Conservation (phyloP, 352 stramenopile species). For the Stephanocyclus meneghinianus region DNA sequence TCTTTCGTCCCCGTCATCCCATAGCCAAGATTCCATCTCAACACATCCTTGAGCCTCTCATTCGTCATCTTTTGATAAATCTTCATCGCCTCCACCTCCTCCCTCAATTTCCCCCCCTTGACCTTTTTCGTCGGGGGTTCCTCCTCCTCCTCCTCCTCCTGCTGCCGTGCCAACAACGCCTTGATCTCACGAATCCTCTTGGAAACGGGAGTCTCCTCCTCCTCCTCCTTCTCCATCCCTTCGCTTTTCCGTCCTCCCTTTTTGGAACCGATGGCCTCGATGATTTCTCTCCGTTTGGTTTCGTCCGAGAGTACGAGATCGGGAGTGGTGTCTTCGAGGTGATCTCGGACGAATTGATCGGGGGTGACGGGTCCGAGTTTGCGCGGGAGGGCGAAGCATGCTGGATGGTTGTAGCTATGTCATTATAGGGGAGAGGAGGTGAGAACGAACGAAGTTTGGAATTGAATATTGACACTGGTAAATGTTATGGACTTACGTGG, state of each 20-base stretch:
- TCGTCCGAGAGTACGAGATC: constrained; percentile 25
- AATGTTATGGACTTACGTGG: not conserved
- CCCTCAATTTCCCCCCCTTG: constrained; percentile 21
- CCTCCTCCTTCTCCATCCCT: constrained; percentile 23
- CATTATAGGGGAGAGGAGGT: not conserved
- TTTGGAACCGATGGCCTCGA: constrained; percentile 4
- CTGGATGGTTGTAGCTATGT: constrained; percentile 10
- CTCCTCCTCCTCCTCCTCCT: constrained; percentile 29
- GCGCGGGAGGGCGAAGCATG: constrained; percentile 27
- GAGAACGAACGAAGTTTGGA: not conserved
- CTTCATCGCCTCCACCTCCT: constrained; percentile 24
- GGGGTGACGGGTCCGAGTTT: constrained; percentile 16
- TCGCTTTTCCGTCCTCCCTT: not conserved
- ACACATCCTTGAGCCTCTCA: constrained; percentile 61
- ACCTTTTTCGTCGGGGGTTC: constrained; percentile 39
- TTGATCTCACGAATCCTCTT: constrained; percentile 37
- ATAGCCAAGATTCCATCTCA: constrained; percentile 71
- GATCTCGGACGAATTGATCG: constrained; percentile 16
- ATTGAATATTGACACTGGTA: not conserved
- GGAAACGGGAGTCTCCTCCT: constrained; percentile 21
- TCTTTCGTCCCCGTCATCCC: constrained; percentile 62
- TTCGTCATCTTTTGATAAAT: constrained; percentile 49
- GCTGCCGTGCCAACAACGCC: constrained; percentile 17
- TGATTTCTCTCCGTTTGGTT: constrained; percentile 6
- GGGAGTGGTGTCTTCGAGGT: constrained; percentile 29